These are phyloP conservation scores for Sphaerulina vaccinii DNA, from an alignment of 2,329 filamentous ascomycete genomes.

Conservation along the genomic window DNA sequence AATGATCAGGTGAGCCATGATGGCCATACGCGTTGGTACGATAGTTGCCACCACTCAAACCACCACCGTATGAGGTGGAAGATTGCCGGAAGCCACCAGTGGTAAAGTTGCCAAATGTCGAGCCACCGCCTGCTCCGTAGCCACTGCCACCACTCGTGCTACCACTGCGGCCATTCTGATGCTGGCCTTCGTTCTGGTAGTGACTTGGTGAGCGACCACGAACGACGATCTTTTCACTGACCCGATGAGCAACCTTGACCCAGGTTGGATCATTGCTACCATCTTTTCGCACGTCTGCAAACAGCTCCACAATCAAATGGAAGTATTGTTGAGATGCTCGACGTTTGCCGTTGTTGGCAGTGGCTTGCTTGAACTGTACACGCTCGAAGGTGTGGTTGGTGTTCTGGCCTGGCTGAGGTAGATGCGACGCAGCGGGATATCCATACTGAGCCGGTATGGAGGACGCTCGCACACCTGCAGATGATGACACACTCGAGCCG, in stretches of 20 bases:
- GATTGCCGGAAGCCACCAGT: constrained; percentile 32
- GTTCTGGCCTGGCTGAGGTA: constrained; percentile 32
- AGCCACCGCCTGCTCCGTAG: constrained; percentile 37
- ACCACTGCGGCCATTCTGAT: constrained; percentile 61
- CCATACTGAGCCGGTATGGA: constrained; percentile 23
- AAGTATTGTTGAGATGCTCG: constrained; percentile 90
- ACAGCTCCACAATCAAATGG: constrained; percentile 83
- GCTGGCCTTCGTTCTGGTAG: constrained; percentile 48
- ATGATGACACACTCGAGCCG: constrained; percentile 16
- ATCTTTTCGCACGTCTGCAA: constrained; percentile 62
- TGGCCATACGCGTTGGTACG: constrained; percentile 32
- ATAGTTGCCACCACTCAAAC: constrained; percentile 30
- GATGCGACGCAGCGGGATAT: constrained; percentile 23
- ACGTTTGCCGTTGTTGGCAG: constrained; percentile 89
- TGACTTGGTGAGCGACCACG: constrained; percentile 77
- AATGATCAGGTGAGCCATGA: constrained; percentile 35
- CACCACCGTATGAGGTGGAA: constrained; percentile 26
- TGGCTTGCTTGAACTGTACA: constrained; percentile 92
- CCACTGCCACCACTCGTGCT: constrained; percentile 59
- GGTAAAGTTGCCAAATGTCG: constrained; percentile 33
- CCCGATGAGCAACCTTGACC: constrained; percentile 68
- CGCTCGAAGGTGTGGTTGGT: constrained; percentile 72
- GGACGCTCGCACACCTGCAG: constrained; percentile 11
- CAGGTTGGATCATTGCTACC: constrained; percentile 53
- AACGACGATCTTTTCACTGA: constrained; percentile 83